Evolutionary conservation across 345 rosid species (phyloP), one percentile per base, ranked within the genome.

Genomic region (Erysimum cheiranthoides): DNA sequence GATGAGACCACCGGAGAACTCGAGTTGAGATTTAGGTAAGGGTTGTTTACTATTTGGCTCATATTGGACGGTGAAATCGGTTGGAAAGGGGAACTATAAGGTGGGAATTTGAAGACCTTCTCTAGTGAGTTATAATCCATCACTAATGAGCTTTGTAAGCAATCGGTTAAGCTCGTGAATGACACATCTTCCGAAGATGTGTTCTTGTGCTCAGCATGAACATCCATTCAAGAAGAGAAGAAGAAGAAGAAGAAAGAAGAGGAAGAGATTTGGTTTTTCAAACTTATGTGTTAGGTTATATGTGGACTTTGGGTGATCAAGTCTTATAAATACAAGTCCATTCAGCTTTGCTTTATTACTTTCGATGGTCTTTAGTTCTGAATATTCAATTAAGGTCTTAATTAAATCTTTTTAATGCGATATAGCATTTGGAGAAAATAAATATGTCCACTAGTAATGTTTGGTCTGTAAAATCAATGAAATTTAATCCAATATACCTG

Each of bases 1-100:
- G 88, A 89, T 43, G 94, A 87, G 75, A 83, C 70, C 3, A 61
- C 1, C 1, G 92, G 82, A 68, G 90, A 87, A 75, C 76, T 86
- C 6, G 79, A 78, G 10, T 1, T 51, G 45, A 57, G 47, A 43
- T 65, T 71, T 64, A 71, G 39, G 68, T 47, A 46, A 58, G 72
- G 68, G 53, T 65, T 50, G 21, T 40, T 68, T 49, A 32, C 25
- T 8, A 43, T 31, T 10, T 62, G 80, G 8, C 58, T 59, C 40
- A 52, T 67, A 59, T 31, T 62, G 25, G 71, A 76, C 25, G 35
- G 50, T 25, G 71, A 45, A 70, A 54, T 46, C 14, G 66, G 53
- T 54, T 77, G 66, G 50, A 63, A 38, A 45, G 60, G 12, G 21
- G 75, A 53, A 56, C 14, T 27, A 63, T 54, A 61, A 36, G 56